Evolutionary conservation across 176 grass and related monocot genomes (phyloP).

Genomic region (Aegilops umbellulata): DNA sequence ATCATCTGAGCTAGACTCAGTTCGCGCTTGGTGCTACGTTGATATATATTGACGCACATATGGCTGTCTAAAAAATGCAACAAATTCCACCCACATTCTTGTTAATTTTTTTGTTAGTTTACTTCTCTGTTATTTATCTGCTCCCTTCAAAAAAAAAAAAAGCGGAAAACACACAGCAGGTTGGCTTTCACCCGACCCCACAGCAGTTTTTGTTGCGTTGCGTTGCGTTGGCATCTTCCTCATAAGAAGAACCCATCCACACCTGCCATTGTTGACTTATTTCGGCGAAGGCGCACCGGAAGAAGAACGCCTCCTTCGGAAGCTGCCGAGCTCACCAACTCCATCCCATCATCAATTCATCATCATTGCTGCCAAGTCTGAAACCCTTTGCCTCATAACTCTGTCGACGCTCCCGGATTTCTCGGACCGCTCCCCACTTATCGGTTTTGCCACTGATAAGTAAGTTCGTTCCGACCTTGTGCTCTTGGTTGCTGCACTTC

Average conservation of each 20-base stretch:
- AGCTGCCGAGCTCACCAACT: conserved; percentile 11
- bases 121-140: too few relatives aligned
- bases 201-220: too few relatives aligned
- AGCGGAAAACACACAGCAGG: too few relatives aligned
- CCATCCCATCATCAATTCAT: not conserved
- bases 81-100: too few relatives aligned
- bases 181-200: too few relatives aligned
- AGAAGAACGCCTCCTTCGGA: not conserved
- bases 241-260: not conserved
- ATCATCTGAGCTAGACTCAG: too few relatives aligned
- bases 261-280: not conserved
- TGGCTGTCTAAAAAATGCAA: too few relatives aligned
- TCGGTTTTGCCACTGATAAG: not conserved
- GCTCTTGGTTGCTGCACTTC: not conserved
- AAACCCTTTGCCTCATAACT: not conserved
- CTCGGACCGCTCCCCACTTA: not conserved
- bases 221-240: not conserved
- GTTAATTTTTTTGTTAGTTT: too few relatives aligned
- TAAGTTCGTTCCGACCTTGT: not conserved
- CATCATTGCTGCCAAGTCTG: not conserved
- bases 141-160: too few relatives aligned
- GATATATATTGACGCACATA: too few relatives aligned
- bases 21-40: too few relatives aligned
- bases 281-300: not conserved
- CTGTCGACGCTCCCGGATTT: not conserved